A percentile compares a stretch with the other conserved stretches of the same genome.
phyloP scores from a whole-genome alignment of 257 asterid species.

The Nicotiana attenuata region DNA sequence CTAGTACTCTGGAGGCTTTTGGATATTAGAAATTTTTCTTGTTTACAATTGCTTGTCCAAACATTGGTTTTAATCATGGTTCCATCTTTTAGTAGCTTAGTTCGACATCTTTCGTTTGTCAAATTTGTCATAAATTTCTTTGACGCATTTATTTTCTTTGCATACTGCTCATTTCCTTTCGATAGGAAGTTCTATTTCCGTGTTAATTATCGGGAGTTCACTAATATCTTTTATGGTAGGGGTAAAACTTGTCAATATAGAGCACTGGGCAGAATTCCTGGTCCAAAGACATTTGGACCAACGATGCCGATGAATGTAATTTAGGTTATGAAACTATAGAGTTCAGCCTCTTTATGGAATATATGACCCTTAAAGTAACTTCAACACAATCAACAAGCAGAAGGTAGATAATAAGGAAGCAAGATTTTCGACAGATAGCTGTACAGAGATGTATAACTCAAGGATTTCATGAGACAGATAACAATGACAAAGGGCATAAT shows the following conservation, averaged over 20 bases:
- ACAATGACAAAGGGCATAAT: neutral
- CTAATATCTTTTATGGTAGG: neutral
- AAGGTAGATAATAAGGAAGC: neutral
- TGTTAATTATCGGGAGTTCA: neutral
- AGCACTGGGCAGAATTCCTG: neutral
- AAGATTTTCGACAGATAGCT: neutral
- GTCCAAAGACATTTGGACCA: neutral
- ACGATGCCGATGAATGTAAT: neutral
- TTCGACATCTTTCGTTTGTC: neutral
- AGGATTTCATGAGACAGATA: neutral
- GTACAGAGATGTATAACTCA: neutral
- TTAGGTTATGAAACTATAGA: neutral
- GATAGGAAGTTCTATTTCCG: neutral
- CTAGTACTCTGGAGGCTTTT: neutral
- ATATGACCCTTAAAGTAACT: neutral
- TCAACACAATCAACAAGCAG: neutral
- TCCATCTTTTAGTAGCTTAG: neutral
- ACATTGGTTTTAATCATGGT: neutral
- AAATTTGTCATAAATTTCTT: neutral
- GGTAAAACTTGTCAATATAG: neutral
- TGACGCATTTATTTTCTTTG: neutral
- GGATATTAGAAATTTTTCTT: neutral
- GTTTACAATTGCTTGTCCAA: neutral
- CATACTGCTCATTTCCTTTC: neutral
- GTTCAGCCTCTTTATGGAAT: conserved; percentile 7